These are phyloP conservation scores for Globisporangium cederbergense DNA, from an alignment of 352 stramenopile genomes.

Conservation along the genomic window DNA sequence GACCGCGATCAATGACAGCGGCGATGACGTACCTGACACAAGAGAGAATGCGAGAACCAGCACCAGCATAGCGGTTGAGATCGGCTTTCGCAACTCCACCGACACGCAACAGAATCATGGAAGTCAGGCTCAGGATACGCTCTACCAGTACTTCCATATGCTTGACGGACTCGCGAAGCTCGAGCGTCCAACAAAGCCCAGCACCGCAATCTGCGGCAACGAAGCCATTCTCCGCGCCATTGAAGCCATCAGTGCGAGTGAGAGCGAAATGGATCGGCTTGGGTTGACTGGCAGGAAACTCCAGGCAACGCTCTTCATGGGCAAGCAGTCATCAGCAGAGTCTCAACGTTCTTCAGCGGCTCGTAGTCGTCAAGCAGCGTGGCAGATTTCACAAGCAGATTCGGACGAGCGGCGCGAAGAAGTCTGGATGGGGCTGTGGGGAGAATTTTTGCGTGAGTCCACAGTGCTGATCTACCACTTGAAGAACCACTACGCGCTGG, in stretches of 20 bases:
- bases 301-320: constrained; percentile 11
- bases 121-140: constrained; percentile 9
- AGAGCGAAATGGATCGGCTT: not conserved
- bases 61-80: constrained; percentile 6
- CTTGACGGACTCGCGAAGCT: constrained; percentile 51
- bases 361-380: not conserved
- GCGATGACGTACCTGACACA: not conserved
- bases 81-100: not conserved
- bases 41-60: not conserved
- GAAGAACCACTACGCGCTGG: constrained; percentile 79
- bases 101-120: not conserved
- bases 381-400: constrained; percentile 8
- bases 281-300: constrained; percentile 1
- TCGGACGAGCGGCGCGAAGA: constrained; percentile 5
- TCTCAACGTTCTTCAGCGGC: not conserved
- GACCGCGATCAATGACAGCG: not conserved
- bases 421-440: constrained; percentile 23
- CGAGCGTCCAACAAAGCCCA: constrained; percentile 33
- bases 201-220: constrained; percentile 69
- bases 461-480: constrained; percentile 59
- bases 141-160: constrained; percentile 47
- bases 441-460: constrained; percentile 12
- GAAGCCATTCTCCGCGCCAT: constrained; percentile 41
- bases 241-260: constrained; percentile 11
- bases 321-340: not conserved